Evolutionary conservation across 768 basidiomycete genomes (phyloP).

Genomic region (Crucibulum laeve): DNA sequence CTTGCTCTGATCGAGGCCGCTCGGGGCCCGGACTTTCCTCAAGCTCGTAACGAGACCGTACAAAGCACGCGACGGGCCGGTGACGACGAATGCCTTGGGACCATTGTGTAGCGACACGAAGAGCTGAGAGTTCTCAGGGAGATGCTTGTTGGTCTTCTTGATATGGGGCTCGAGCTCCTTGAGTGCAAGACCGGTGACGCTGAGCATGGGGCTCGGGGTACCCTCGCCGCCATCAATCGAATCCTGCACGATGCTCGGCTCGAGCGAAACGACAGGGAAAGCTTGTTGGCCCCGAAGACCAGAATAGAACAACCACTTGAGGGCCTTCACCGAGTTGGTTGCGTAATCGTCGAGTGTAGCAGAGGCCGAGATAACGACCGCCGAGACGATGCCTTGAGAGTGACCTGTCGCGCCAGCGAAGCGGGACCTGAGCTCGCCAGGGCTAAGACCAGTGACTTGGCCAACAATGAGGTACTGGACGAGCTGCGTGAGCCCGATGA

Average conservation of each 20-base stretch:
- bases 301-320: slow-evolving; percentile 91
- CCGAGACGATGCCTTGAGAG: slow-evolving; percentile 95
- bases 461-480: slow-evolving; percentile 85
- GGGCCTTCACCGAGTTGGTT: slow-evolving; percentile 73
- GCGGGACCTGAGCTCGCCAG: slow-evolving; percentile 72
- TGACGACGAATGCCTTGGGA: slow-evolving; percentile 85
- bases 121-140: slow-evolving; percentile 74
- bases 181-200: slow-evolving; percentile 76
- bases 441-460: slow-evolving; percentile 69
- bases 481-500: slow-evolving; percentile 96
- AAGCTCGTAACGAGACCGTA: slow-evolving; percentile 91
- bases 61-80: slow-evolving; percentile 86
- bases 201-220: slow-evolving; percentile 88
- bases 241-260: slow-evolving; percentile 84
- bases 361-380: slow-evolving; percentile 84
- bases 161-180: slow-evolving; percentile 80
- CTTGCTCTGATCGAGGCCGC: slow-evolving; percentile 91
- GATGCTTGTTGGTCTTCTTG: slow-evolving; percentile 81
- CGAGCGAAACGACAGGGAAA: slow-evolving; percentile 89
- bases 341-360: slow-evolving; percentile 70
- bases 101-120: slow-evolving; percentile 92
- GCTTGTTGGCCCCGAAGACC: slow-evolving; percentile 91
- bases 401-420: slow-evolving; percentile 92
- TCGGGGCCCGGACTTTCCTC: slow-evolving; percentile 84
- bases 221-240: slow-evolving; percentile 92